Percentiles rank a stretch among this genome's conserved stretches.
Evolutionary conservation across 225 moss, liverwort and hornwort genomes (phyloP).

Genomic region (Pseudoscleropodium purum): DNA sequence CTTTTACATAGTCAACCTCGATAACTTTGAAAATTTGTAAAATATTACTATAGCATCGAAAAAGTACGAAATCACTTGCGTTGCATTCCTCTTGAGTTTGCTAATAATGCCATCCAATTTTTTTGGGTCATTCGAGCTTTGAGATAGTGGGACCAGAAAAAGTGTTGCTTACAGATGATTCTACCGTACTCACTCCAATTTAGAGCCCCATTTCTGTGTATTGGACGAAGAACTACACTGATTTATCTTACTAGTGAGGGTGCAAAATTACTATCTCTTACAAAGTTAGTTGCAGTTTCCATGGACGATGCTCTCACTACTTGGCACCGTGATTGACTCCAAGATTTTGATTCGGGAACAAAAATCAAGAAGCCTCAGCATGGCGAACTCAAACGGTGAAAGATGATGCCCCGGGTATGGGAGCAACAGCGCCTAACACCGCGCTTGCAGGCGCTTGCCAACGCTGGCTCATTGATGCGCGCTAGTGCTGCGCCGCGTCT

Average conservation of each 20-base stretch:
- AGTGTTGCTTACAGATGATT: fast-evolving
- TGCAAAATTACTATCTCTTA: neutral
- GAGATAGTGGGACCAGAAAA: neutral
- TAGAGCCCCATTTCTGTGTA: neutral
- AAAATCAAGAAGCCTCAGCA: neutral
- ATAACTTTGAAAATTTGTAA: neutral
- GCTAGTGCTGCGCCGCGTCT: neutral
- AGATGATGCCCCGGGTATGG: neutral
- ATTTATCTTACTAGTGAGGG: neutral
- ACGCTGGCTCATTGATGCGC: neutral
- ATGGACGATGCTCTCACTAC: neutral
- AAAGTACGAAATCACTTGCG: neutral
- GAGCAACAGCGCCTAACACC: neutral
- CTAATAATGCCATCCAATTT: no score
- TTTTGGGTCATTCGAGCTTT: neutral
- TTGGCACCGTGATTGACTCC: neutral
- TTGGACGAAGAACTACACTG: fast-evolving
- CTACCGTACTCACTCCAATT: neutral
- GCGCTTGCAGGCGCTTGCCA: neutral
- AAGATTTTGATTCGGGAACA: neutral
- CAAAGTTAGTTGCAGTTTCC: neutral
- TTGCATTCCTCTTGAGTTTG: neutral
- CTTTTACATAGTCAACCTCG: no score
- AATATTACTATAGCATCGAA: fast-evolving
- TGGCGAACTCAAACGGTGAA: neutral